A percentile compares a stretch with the other conserved stretches of the same genome.
phyloP scores from a whole-genome alignment of 2,329 filamentous ascomycete genomes.

The Penicillium sp. region DNA sequence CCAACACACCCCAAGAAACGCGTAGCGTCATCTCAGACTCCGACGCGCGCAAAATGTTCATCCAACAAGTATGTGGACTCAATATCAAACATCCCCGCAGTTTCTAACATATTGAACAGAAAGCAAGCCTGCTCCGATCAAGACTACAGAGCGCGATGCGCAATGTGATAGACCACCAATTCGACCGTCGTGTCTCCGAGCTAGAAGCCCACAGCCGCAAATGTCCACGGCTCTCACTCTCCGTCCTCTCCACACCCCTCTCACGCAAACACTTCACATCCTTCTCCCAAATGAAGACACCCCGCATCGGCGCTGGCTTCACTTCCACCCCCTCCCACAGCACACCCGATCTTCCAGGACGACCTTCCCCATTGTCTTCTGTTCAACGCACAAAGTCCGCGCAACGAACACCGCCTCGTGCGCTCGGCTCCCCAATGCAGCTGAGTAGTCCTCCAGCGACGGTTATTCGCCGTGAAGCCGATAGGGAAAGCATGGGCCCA shows the following conservation, averaged over 20 bases:
- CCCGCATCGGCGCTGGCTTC: slow-evolving; percentile 17
- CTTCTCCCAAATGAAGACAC: slow-evolving; percentile 18
- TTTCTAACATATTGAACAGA: slow-evolving; percentile 30
- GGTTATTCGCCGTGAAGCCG: slow-evolving; percentile 18
- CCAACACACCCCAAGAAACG: slow-evolving; percentile 11
- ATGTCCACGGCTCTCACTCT: slow-evolving; percentile 29
- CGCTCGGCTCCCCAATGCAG: slow-evolving; percentile 33
- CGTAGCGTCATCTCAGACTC: slow-evolving; percentile 34
- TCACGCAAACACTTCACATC: slow-evolving; percentile 20
- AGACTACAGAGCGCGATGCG: slow-evolving; percentile 43
- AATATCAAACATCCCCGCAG: background rate
- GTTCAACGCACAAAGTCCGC: slow-evolving; percentile 11
- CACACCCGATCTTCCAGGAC: slow-evolving; percentile 24
- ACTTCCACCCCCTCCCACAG: slow-evolving; percentile 20
- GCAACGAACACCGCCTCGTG: slow-evolving; percentile 20
- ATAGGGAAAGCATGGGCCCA: slow-evolving; percentile 14
- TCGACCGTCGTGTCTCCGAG: slow-evolving; percentile 42
- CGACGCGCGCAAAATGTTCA: slow-evolving; percentile 39
- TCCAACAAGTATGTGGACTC: slow-evolving; percentile 38
- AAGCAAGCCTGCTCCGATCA: slow-evolving; percentile 40
- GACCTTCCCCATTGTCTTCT: slow-evolving; percentile 12
- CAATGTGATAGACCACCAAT: slow-evolving; percentile 36
- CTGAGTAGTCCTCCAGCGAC: slow-evolving; percentile 37
- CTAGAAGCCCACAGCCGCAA: slow-evolving; percentile 42
- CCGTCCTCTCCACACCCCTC: slow-evolving; percentile 18